Base-by-base conservation (phyloP, 2,329 filamentous ascomycete species). In the Diatrype stigma region DNA sequence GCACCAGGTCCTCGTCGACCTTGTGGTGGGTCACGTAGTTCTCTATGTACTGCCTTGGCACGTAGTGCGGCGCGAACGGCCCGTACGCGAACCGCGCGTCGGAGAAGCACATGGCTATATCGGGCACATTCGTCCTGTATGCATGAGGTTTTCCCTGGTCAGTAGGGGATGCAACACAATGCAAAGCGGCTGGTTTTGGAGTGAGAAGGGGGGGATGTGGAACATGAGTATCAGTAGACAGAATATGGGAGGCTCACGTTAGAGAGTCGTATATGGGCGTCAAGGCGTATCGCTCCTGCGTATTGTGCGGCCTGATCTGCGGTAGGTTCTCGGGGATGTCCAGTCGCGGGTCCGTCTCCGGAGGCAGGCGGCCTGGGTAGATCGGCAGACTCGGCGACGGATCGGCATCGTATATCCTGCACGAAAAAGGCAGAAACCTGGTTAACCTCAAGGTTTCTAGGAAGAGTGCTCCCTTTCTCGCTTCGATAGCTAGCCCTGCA, bases 61-160 rank as follows among this genome's bases (percentile, higher is more conserved):
- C 64, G 53, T 76, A 71, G 56, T 82, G 79, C 0, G 79, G 79
- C 12, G 73, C 74, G 56, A 82, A 82, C 0, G 79, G 78, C 0
- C 78, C 79, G 50, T 81, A 81, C 0, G 79, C 66, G 54, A 82
- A 82, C 0, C 68, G 68, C 1, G 65, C 45, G 51, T 82, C 79
- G 0, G 78, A 81, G 55, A 81, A 80, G 4, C 68, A 73, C 79
- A 81, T 82, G 21, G 77, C 78, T 32, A 81, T 75, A 37, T 77
- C 73, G 0, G 79, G 79, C 0, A 82, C 78, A 46, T 82, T 82
- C 1, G 80, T 82, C 1, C 78, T 72, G 35, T n/a, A n/a, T n/a
- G n/a, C n/a, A n/a, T n/a, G 14, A 7, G 6, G 3, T 2, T 22
- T 40, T 30, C 32, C n/a, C n/a, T n/a, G n/a, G n/a, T n/a, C n/a